These are phyloP conservation scores for Rutstroemia sp. DNA, from an alignment of 2,329 filamentous ascomycete species.

Conservation along the genomic window DNA sequence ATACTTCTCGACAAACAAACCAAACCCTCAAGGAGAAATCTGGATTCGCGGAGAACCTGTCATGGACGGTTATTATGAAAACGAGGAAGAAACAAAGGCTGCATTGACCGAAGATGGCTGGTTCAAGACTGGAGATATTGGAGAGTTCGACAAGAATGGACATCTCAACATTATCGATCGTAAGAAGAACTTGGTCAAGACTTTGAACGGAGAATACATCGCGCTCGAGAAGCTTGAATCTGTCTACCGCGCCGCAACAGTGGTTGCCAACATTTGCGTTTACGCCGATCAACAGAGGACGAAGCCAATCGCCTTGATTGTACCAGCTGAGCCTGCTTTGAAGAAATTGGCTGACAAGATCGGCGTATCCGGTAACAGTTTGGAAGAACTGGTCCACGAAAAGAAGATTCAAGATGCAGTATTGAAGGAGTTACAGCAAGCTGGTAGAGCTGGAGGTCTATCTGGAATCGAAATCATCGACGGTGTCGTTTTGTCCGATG, in stretches of 20 bases:
- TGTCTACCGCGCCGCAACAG: constrained; percentile 72
- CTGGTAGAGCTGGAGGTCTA: constrained; percentile 60
- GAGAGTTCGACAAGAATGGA: constrained; percentile 66
- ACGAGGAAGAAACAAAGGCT: constrained; percentile 60
- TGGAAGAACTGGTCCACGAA: constrained; percentile 61
- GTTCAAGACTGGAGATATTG: constrained; percentile 87
- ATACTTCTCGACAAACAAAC: constrained; percentile 62
- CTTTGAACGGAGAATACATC: constrained; percentile 91
- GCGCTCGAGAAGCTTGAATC: constrained; percentile 94
- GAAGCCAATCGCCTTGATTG: constrained; percentile 76
- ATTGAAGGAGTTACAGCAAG: constrained; percentile 59
- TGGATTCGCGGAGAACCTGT: constrained; percentile 76
- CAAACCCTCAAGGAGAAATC: constrained; percentile 83
- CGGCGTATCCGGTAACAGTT: constrained; percentile 54
- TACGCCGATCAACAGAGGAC: constrained; percentile 69
- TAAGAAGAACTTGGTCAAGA: constrained; percentile 33
- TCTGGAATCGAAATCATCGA: constrained; percentile 66
- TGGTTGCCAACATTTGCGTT: constrained; percentile 81
- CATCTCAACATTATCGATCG: constrained; percentile 87
- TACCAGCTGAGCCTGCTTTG: constrained; percentile 57
- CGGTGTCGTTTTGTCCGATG: constrained; percentile 70
- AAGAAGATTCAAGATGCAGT: constrained; percentile 54
- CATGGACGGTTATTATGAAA: constrained; percentile 71
- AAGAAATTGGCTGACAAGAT: constrained; percentile 50
- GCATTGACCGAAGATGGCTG: constrained; percentile 71